Conservation (phyloP, 148 eudicot species). For the Pharnaceum exiguum region DNA sequence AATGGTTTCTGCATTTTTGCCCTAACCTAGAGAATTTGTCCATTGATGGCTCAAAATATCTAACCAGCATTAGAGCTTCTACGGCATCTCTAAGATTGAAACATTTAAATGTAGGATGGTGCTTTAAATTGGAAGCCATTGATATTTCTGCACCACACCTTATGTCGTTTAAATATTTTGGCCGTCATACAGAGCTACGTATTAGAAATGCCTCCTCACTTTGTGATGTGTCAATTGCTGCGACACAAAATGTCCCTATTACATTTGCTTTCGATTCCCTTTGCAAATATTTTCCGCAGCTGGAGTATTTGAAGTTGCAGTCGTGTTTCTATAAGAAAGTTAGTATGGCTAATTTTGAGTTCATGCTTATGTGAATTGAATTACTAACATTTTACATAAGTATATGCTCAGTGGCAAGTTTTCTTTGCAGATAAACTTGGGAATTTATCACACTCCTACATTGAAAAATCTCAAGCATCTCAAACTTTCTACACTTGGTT, state of each 20-base stretch:
- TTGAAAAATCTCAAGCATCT: constrained; percentile 10
- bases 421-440: not conserved
- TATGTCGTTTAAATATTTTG: not conserved
- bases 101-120: not conserved
- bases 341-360: not conserved
- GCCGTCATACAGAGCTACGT: not conserved
- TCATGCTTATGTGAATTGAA: not conserved
- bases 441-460: not conserved
- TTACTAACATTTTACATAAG: not conserved
- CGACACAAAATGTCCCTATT: not conserved
- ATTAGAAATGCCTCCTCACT: constrained; percentile 6
- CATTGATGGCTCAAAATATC: not conserved
- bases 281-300: not conserved
- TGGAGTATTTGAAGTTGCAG: constrained; percentile 2
- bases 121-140: not conserved
- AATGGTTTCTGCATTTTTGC: not conserved
- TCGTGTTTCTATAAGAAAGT: not conserved
- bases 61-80: not conserved
- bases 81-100: not conserved
- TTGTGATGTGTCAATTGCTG: not conserved
- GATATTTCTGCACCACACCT: constrained; percentile 5
- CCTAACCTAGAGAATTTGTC: constrained; percentile 2
- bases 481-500: not conserved
- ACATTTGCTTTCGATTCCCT: not conserved
- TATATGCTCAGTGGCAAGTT: not conserved